Conservation (phyloP, 2,329 filamentous ascomycete genomes). For the Gnomoniopsis sp. region DNA sequence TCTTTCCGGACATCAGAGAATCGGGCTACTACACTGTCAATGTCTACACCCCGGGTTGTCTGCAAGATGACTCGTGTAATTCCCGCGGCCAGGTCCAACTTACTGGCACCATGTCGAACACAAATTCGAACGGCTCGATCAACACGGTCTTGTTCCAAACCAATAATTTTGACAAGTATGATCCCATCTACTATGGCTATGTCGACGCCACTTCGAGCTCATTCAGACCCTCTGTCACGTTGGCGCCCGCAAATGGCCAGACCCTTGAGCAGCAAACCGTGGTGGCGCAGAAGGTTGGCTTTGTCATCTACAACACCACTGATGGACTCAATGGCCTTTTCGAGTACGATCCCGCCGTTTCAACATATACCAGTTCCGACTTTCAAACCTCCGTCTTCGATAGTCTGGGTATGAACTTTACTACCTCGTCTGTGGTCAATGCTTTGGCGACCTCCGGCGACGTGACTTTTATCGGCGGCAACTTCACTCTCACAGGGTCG, state of each 20-base stretch:
- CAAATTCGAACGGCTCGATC: constrained; percentile 32
- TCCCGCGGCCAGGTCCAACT: constrained; percentile 80
- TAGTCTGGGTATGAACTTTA: constrained; percentile 68
- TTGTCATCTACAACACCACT: constrained; percentile 68
- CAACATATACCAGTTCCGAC: constrained; percentile 55
- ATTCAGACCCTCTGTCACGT: constrained; percentile 78
- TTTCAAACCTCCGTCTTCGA: constrained; percentile 74
- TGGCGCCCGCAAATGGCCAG: constrained; percentile 67
- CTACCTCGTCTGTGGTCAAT: constrained; percentile 63
- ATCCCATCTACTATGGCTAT: constrained; percentile 82
- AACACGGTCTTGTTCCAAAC: constrained; percentile 75
- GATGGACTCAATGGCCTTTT: constrained; percentile 86
- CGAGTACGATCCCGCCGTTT: constrained; percentile 72
- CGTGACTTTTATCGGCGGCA: constrained; percentile 74
- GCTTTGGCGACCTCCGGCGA: constrained; percentile 64
- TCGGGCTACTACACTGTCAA: constrained; percentile 90
- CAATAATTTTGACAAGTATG: constrained; percentile 95
- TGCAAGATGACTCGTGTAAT: constrained; percentile 71
- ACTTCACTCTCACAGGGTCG: constrained; percentile 67
- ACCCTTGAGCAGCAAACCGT: constrained; percentile 62
- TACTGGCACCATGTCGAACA: constrained; percentile 63
- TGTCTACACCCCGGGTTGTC: constrained; percentile 89
- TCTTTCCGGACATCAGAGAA: constrained; percentile 79
- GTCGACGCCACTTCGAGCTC: constrained; percentile 70
- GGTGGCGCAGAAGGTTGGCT: constrained; percentile 86